Evolutionary conservation across 2,329 filamentous ascomycete genomes (phyloP).

Genomic region (Verticillium nonalfalfae): DNA sequence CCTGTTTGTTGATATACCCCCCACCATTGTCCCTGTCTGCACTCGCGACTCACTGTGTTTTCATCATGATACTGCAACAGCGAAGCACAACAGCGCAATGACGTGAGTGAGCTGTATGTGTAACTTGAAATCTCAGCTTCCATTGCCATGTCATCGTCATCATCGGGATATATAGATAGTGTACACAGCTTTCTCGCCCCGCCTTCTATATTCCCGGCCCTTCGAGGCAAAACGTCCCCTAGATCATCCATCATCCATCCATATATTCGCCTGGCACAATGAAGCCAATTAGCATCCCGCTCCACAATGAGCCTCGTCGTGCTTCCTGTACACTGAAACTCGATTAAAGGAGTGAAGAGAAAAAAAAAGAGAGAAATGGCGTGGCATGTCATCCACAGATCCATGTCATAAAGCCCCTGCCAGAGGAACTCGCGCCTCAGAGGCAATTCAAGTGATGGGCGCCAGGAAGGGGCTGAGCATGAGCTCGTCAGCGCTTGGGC

Average conservation of each 20-base stretch:
- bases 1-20: not conserved
- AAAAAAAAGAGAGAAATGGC: not conserved
- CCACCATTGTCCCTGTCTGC: not conserved
- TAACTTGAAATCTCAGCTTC: not conserved
- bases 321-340: not conserved
- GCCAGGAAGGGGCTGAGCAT: slow-evolving; percentile 77
- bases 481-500: slow-evolving; percentile 87
- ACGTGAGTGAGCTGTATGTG: not conserved
- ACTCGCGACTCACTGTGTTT: no score
- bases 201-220: not conserved
- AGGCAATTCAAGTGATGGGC: slow-evolving; percentile 51
- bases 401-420: not conserved
- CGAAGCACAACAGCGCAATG: not conserved
- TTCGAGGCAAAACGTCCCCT: not conserved
- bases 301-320: not conserved
- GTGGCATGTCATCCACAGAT: not conserved
- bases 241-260: not conserved
- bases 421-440: not conserved
- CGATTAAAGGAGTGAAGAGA: not conserved
- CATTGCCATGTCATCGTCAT: not conserved
- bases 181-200: not conserved
- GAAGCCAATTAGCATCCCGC: not conserved
- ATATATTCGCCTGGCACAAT: not conserved
- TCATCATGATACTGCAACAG: no score
- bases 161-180: not conserved